Percentiles rank a stretch among this genome's conserved stretches.
phyloP scores from a whole-genome alignment of 495 filamentous ascomycete genomes.

The Neurospora tetrasperma region DNA sequence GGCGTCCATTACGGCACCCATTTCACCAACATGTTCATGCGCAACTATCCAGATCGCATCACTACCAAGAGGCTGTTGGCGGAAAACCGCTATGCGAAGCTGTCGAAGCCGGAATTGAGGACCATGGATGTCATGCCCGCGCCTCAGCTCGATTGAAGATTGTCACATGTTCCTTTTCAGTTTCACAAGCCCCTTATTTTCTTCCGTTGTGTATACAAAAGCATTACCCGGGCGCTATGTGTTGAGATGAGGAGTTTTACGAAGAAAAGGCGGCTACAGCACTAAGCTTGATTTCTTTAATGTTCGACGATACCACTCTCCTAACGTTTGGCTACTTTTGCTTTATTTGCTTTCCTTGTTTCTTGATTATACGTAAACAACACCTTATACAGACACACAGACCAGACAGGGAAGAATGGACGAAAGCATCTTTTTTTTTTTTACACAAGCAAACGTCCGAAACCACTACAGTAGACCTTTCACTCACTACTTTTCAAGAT shows the following conservation, averaged over 20 bases:
- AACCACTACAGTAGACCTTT: background rate
- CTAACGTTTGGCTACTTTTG: background rate
- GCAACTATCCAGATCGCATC: conserved; percentile 37
- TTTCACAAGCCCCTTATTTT: background rate
- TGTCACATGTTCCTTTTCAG: background rate
- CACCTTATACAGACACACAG: background rate
- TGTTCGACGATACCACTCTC: background rate
- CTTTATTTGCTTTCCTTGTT: background rate
- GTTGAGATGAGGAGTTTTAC: background rate
- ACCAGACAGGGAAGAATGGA: background rate
- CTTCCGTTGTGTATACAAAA: background rate
- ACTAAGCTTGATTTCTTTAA: background rate
- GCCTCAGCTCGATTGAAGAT: background rate
- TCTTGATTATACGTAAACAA: background rate
- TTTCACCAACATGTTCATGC: conserved; percentile 40
- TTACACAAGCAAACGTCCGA: background rate
- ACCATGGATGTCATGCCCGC: conserved; percentile 14
- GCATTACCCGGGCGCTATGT: background rate
- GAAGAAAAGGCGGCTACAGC: background rate
- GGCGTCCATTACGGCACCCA: conserved; percentile 38
- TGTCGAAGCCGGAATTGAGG: conserved; percentile 16
- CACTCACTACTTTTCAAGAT: background rate
- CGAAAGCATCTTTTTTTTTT: background rate
- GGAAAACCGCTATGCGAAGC: conserved; percentile 19
- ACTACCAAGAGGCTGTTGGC: conserved; percentile 27